Evolutionary conservation across 2,329 filamentous ascomycete species (phyloP).

Genomic region (Sporothrix schenckii): DNA sequence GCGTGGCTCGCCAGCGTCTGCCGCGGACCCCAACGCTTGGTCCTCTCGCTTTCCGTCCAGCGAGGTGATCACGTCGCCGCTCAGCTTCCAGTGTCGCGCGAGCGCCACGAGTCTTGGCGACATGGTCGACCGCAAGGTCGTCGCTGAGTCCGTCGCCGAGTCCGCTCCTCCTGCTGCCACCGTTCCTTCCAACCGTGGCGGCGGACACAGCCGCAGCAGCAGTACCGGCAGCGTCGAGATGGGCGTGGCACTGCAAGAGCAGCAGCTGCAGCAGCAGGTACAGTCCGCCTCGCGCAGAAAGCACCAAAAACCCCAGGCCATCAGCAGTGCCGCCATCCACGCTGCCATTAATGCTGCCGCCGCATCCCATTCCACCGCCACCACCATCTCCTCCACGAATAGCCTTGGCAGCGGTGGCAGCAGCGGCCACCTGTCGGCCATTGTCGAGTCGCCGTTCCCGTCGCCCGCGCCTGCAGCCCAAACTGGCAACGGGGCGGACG

Average conservation of each 20-base stretch:
- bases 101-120: slow-evolving; percentile 13
- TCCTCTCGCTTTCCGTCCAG: slow-evolving; percentile 9
- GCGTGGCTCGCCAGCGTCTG: not conserved
- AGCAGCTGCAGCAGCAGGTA: not conserved
- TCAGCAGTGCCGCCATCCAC: not conserved
- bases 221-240: slow-evolving; percentile 1
- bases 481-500: not conserved
- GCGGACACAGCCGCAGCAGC: slow-evolving; percentile 8
- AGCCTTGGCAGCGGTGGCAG: not conserved
- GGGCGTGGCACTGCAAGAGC: not conserved
- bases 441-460: slow-evolving; percentile 38
- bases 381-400: not conserved
- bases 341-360: not conserved
- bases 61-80: slow-evolving; percentile 28
- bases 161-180: not conserved
- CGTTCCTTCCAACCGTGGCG: not conserved
- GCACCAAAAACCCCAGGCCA: slow-evolving; percentile 12
- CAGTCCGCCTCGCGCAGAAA: not conserved
- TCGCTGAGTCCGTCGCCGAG: not conserved
- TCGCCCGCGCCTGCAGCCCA: slow-evolving; percentile 22
- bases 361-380: not conserved
- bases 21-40: slow-evolving; percentile 22
- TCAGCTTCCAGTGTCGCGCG: slow-evolving; percentile 31
- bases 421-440: slow-evolving; percentile 29
- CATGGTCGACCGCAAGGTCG: not conserved